These are phyloP conservation scores for Lactifluus rugatus DNA, from an alignment of 768 basidiomycete genomes.

Conservation along the genomic window DNA sequence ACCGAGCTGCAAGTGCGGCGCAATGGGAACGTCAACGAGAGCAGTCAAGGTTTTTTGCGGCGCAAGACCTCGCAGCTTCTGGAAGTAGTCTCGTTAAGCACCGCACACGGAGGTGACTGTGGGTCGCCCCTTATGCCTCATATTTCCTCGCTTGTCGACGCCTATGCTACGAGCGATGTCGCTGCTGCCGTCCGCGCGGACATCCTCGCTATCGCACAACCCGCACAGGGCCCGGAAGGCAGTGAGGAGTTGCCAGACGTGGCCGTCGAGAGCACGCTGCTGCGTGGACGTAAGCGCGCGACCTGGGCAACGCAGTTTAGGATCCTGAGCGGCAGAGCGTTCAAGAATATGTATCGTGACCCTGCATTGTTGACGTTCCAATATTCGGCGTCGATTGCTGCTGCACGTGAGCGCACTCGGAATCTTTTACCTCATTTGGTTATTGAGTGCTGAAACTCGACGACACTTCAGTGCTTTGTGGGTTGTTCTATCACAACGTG, in stretches of 20 bases:
- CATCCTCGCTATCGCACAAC: slow-evolving; percentile 35
- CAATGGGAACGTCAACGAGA: slow-evolving; percentile 32
- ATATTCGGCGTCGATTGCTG: slow-evolving; percentile 71
- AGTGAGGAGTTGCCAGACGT: slow-evolving; percentile 54
- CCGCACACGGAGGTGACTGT: slow-evolving; percentile 26
- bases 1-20: slow-evolving; percentile 45
- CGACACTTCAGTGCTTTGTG: slow-evolving; percentile 60
- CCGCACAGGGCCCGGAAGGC: slow-evolving; percentile 25
- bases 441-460: not conserved
- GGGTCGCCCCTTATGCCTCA: slow-evolving; percentile 39
- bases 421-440: not conserved
- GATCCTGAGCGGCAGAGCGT: slow-evolving; percentile 90
- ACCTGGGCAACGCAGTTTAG: slow-evolving; percentile 85
- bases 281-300: slow-evolving; percentile 71
- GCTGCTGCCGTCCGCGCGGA: slow-evolving; percentile 54
- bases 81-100: slow-evolving; percentile 39
- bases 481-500: slow-evolving; percentile 86
- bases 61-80: slow-evolving; percentile 67
- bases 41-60: slow-evolving; percentile 39
- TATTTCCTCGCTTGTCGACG: slow-evolving; percentile 61
- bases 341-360: slow-evolving; percentile 96
- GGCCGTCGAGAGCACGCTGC: slow-evolving; percentile 51
- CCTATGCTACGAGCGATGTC: slow-evolving; percentile 59
- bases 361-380: slow-evolving; percentile 87
- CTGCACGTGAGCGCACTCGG: slow-evolving; percentile 57